Base-by-base conservation (phyloP, 768 basidiomycete genomes). In the Termitomyces sp. region DNA sequence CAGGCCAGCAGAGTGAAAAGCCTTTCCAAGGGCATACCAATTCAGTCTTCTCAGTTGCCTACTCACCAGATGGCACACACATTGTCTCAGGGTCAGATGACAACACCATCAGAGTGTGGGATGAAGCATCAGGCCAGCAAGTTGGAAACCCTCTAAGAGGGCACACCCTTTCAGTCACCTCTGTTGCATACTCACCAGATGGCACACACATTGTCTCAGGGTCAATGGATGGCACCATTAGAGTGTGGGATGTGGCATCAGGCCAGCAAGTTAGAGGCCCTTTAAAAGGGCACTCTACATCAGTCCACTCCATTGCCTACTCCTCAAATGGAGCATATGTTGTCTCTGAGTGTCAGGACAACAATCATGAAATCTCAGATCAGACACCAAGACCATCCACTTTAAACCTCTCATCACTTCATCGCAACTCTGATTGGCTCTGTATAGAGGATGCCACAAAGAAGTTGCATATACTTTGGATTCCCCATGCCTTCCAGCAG, bases 121-220 rank as follows among this genome's bases (percentile, higher is more conserved):
- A n/a, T 43, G n/a, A 19, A 43, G 42, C 42, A 19, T 9, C 37
- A 37, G 57, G 35, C 19, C 56, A 19, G 40, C 58, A 32, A 40
- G 53, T 37, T 45, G 21, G 9, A 44, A 41, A 12, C 19, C 47
- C 37, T 37, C 44, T 62, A 4, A 23, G 49, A 50, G 48, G 32
- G 17, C 37, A 50, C 34, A 7, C 21, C 12, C 27, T 12, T 27
- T 31, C 7, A 10, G 57, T 58, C 19, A 2, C 3, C 1, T 60
- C 63, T 25, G 59, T 66, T 34, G 42, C 52, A 10, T 60, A 62
- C 44, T 66, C 65, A 19, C 62, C 67, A 7, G 63, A 65, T 62
- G 63, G 66, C 8, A 57, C 21, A 14, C 31, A 32, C 9, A 6
- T 32, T 10, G 9, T 32, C 32, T 32, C 9, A 32, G 29, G 12